These are phyloP conservation scores for Canavalia ensiformis DNA, from an alignment of 306 rosid genomes.

Conservation along the genomic window DNA sequence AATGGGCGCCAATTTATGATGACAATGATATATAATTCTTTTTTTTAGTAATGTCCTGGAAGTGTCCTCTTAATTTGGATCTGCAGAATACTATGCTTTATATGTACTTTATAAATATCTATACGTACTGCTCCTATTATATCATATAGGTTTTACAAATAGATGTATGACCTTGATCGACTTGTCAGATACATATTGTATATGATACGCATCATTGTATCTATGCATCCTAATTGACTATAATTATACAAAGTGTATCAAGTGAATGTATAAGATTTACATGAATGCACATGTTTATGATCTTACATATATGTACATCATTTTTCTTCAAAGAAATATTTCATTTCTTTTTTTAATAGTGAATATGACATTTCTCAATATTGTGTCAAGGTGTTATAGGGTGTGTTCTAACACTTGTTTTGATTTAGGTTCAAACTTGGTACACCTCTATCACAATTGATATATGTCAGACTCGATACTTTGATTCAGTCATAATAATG, in stretches of 20 bases:
- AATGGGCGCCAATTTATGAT: neutral
- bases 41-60: neutral
- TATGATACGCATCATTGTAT: neutral
- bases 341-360: neutral
- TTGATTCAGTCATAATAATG: constrained; percentile 3
- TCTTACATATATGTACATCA: neutral
- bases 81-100: neutral
- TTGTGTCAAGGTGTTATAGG: neutral
- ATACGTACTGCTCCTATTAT: neutral
- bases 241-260: neutral
- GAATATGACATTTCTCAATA: constrained; percentile 8
- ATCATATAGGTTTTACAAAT: neutral
- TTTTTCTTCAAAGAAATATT: constrained; percentile 1
- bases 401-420: constrained; percentile 26
- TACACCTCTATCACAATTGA: neutral
- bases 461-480: constrained; percentile 19
- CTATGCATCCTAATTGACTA: neutral
- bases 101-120: neutral
- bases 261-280: constrained; percentile 8
- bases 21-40: neutral
- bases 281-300: neutral
- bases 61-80: neutral
- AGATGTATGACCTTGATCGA: neutral
- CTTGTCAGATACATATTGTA: neutral
- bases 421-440: constrained; percentile 19